Base-by-base conservation (phyloP, 176 grass and related monocot genomes). In the Oryza brachyantha region DNA sequence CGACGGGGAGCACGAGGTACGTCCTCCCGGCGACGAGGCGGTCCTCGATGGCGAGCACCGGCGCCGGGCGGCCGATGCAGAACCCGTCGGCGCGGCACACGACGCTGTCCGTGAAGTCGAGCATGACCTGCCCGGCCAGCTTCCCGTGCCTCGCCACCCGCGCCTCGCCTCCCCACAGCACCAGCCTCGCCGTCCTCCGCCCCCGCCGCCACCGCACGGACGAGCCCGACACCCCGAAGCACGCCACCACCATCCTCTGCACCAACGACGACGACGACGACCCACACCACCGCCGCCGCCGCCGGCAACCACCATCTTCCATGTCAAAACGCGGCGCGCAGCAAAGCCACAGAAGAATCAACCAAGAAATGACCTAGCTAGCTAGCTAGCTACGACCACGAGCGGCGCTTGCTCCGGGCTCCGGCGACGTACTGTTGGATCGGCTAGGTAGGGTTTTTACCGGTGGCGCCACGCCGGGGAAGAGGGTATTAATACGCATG, bases 1-100 rank as follows among this genome's bases (percentile, higher is more conserved):
- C 94, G n/a, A 91, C 84, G 25, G 94, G 94, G 36, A 97, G 81
- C 73, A 97, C 88, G 8, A 93, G 81, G 77, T 97, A 97, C 3
- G 88, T 88, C 29, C 25, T 3, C 48, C 94, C 91, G 2, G 67
- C 65, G 29, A 59, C 66, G 78, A 97, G 86, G 8, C 72, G 55
- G 58, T 93, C 88, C 76, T 89, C 91, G 50, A 91, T 74, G 52
- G 94, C 83, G 21, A 97, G 81, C 48, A 91, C 85, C 7, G 94
- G 94, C 24, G 90, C 66, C 0, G 91, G 84, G 1, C 85, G 83
- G 21, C 88, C 91, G 60, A 97, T 62, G 81, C 52, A 93, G 91
- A 97, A 97, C 6, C 74, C 89, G 66, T 97, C 88, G 26, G 86
- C 86, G 37, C 70, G 86, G 84, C 91, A 93, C 10, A 97, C 86